Conservation (phyloP, 306 rosid genomes). For the Mucuna pruriens region DNA sequence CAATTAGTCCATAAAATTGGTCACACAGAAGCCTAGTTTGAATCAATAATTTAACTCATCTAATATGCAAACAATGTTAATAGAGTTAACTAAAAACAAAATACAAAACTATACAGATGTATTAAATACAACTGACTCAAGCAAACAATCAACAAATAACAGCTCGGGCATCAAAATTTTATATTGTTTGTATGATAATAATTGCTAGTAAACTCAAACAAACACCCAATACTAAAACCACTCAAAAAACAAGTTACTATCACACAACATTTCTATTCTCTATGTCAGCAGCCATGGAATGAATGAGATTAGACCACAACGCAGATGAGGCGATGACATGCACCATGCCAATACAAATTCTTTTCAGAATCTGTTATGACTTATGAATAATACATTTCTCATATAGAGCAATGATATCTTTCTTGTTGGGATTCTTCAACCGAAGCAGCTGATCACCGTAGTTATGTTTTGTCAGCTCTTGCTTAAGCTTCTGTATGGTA, state of each 20-base stretch:
- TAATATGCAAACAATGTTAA: conserved; percentile 20
- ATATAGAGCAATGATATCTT: conserved; percentile 75
- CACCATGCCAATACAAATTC: conserved; percentile 41
- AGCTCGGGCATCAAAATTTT: conserved; percentile 30
- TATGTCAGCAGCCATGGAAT: conserved; percentile 22
- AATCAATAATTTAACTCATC: conserved; percentile 10
- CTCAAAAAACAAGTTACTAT: background rate
- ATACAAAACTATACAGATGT: conserved; percentile 28
- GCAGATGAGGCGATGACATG: conserved; percentile 30
- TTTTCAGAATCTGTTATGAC: conserved; percentile 51
- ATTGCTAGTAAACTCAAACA: conserved; percentile 34
- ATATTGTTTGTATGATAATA: conserved; percentile 28
- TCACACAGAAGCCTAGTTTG: background rate
- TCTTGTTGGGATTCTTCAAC: conserved; percentile 80
- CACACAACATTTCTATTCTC: conserved; percentile 33
- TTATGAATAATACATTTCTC: conserved; percentile 78
- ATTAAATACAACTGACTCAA: conserved; percentile 32
- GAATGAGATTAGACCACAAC: conserved; percentile 22
- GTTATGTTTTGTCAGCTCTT: conserved; percentile 89
- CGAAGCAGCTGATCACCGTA: conserved; percentile 81
- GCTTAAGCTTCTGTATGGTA: conserved; percentile 84
- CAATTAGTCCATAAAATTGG: background rate
- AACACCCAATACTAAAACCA: conserved; percentile 22
- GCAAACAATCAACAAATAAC: conserved; percentile 30
- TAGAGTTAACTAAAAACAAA: conserved; percentile 6